Conservation (phyloP, 1,139 yeast species). For the Yamadazyma songkhlaensis region DNA sequence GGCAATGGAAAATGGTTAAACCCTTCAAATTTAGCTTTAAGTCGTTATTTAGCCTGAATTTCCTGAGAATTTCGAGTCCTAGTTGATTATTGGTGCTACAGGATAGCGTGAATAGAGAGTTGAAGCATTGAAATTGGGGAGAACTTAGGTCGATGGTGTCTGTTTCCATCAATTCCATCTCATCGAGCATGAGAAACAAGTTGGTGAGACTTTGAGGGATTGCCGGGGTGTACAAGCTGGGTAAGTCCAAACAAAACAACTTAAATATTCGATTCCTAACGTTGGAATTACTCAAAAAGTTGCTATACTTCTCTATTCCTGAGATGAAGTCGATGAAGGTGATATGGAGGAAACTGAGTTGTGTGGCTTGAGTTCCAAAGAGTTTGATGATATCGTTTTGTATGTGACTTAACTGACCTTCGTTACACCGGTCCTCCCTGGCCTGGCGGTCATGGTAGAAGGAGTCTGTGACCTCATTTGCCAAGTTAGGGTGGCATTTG, state of each 20-base stretch:
- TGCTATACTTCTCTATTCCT: constrained; percentile 25
- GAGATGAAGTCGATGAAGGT: constrained; percentile 29
- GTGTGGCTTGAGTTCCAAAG: constrained; percentile 24
- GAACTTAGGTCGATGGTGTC: constrained; percentile 21
- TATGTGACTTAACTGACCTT: constrained; percentile 4
- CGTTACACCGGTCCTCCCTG: no score
- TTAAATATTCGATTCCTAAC: constrained; percentile 32
- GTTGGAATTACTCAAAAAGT: constrained; percentile 23
- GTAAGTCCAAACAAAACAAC: constrained; percentile 26
- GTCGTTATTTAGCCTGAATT: constrained; percentile 21
- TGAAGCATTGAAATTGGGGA: constrained; percentile 21
- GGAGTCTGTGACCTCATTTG: no score
- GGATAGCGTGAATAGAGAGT: constrained; percentile 28
- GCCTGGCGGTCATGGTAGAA: no score
- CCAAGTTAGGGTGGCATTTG: constrained; percentile 23
- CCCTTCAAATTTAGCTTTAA: constrained; percentile 28
- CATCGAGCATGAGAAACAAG: constrained; percentile 33
- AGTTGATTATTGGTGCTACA: constrained; percentile 32
- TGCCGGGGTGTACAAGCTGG: constrained; percentile 24
- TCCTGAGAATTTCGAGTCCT: constrained; percentile 28
- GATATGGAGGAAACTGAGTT: constrained; percentile 32
- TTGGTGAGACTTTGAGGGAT: constrained; percentile 30
- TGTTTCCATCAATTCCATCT: constrained; percentile 20
- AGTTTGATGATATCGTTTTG: constrained; percentile 22
- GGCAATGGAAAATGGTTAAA: constrained; percentile 34